These are phyloP conservation scores for Exophiala sp. DNA, from an alignment of 2,329 filamentous ascomycete species.

Conservation along the genomic window DNA sequence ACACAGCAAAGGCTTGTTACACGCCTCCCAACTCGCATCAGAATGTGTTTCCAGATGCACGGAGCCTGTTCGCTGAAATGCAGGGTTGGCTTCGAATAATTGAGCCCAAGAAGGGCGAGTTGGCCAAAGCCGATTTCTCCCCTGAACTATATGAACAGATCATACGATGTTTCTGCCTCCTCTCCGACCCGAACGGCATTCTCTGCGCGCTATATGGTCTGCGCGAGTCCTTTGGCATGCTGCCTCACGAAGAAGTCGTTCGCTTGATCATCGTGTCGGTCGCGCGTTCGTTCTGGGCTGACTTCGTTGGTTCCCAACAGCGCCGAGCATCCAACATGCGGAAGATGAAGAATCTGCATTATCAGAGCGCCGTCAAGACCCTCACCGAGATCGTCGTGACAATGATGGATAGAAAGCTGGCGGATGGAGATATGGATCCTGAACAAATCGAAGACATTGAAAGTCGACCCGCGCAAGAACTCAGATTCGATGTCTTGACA, in stretches of 20 bases:
- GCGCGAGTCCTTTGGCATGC: slow-evolving; percentile 42
- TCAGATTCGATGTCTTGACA: slow-evolving; percentile 43
- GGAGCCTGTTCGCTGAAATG: slow-evolving; percentile 49
- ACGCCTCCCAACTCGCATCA: slow-evolving; percentile 48
- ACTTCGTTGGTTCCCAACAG: slow-evolving; percentile 26
- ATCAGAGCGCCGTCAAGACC: slow-evolving; percentile 38
- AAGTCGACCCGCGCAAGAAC: slow-evolving; percentile 30
- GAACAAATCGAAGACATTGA: slow-evolving; percentile 34
- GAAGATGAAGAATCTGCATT: slow-evolving; percentile 24
- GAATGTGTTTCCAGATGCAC: slow-evolving; percentile 43
- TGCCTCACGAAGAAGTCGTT: slow-evolving; percentile 46
- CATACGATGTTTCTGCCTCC: slow-evolving; percentile 50
- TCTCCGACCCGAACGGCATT: slow-evolving; percentile 47
- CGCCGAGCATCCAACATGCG: slow-evolving; percentile 9
- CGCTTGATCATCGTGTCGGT: slow-evolving; percentile 50
- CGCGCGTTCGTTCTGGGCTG: slow-evolving; percentile 41
- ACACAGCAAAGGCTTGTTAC: slow-evolving; percentile 48
- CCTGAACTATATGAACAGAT: slow-evolving; percentile 52
- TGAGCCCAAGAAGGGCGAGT: slow-evolving; percentile 31
- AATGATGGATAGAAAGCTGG: slow-evolving; percentile 43
- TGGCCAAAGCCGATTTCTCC: slow-evolving; percentile 39
- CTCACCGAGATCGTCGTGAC: slow-evolving; percentile 47
- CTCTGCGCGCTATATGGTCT: slow-evolving; percentile 49
- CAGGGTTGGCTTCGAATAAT: slow-evolving; percentile 42
- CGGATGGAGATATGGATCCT: slow-evolving; percentile 17